Base-by-base conservation (phyloP, 1,284 basidiomycete genomes). In the Athelia sp. region DNA sequence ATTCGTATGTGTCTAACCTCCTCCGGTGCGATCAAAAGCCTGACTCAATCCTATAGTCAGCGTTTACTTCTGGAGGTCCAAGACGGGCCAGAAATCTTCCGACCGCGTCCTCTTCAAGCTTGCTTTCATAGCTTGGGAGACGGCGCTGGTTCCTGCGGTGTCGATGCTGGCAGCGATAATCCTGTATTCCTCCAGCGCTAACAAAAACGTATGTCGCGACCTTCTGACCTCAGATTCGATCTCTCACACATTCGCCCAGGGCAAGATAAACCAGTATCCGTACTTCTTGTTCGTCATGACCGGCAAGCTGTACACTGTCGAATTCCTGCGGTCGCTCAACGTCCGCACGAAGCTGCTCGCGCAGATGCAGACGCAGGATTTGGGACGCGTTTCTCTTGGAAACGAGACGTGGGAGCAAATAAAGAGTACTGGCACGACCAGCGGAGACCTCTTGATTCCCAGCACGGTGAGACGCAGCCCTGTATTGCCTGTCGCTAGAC, bases 231-330 rank as follows among this genome's bases (percentile, higher is more conserved):
- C n/a, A 11, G 21, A 4, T 15, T 22, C 3, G 24, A 18, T 32
- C 34, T 11, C 8, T 45, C 21, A 40, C 42, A 48, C 32, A n/a
- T 38, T 13, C 21, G n/a, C n/a, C n/a, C 48, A 72, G 69, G 46
- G 58, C 19, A 50, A 54, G 18, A 59, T 64, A 43, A 64, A 71
- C 45, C 70, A 76, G 52, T 66, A 78, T 13, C 26, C 26, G 15
- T 69, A 75, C 44, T 55, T 77, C 3, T 78, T 79, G 56, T 63
- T 73, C 32, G 56, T 79, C 17, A 59, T 76, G 48, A 74, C 74
- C 1, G 76, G 74, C 38, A 79, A 79, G 56, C 65, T 79, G 50
- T 78, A 77, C 52, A 65, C 68, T 8, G 66, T 76, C 44, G 74
- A 74, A 10, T 66, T 78, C 53, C 58, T 79, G 38, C 70, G 72